Percentiles rank a stretch among this genome's conserved stretches.
phyloP scores from a whole-genome alignment of 2,329 filamentous ascomycete species.

The Bipolaris victoriae region DNA sequence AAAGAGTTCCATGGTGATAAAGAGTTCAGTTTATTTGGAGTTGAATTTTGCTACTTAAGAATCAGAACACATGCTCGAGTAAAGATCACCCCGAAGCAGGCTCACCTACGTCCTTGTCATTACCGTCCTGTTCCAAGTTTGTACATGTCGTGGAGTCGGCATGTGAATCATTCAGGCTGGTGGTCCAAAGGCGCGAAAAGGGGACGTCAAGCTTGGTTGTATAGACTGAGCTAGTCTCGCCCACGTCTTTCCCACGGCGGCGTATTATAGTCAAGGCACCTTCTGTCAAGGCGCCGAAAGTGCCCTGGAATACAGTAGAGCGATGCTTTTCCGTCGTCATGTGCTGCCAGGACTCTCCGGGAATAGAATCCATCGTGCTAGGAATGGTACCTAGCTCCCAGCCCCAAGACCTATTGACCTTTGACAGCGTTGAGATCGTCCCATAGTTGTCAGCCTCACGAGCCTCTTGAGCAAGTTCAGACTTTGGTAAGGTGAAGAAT shows the following conservation, averaged over 20 bases:
- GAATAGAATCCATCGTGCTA: constrained; percentile 52
- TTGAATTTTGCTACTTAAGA: constrained; percentile 9
- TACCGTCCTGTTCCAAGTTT: not conserved
- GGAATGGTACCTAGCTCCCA: constrained; percentile 53
- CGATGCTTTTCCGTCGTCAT: constrained; percentile 9
- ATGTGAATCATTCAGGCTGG: not conserved
- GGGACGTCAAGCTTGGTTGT: constrained; percentile 59
- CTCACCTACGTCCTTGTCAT: constrained; percentile 19
- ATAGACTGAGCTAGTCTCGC: constrained; percentile 11
- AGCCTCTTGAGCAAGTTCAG: not conserved
- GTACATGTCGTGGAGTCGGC: not conserved
- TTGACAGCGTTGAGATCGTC: not conserved
- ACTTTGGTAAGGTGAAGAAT: constrained; percentile 40
- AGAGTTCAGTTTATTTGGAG: constrained; percentile 2
- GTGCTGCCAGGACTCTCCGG: constrained; percentile 30
- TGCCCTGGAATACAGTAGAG: constrained; percentile 35
- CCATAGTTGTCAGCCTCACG: constrained; percentile 2
- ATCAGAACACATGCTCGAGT: constrained; percentile 12
- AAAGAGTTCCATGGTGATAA: not conserved
- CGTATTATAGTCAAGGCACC: constrained; percentile 53
- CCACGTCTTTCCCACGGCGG: not conserved
- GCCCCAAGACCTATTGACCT: constrained; percentile 15
- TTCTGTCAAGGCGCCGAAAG: constrained; percentile 69
- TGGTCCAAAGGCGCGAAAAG: constrained; percentile 47
- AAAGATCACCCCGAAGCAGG: constrained; percentile 9